phyloP scores from a whole-genome alignment of 2,329 filamentous ascomycete species.

The Ceratocystis colombiana region DNA sequence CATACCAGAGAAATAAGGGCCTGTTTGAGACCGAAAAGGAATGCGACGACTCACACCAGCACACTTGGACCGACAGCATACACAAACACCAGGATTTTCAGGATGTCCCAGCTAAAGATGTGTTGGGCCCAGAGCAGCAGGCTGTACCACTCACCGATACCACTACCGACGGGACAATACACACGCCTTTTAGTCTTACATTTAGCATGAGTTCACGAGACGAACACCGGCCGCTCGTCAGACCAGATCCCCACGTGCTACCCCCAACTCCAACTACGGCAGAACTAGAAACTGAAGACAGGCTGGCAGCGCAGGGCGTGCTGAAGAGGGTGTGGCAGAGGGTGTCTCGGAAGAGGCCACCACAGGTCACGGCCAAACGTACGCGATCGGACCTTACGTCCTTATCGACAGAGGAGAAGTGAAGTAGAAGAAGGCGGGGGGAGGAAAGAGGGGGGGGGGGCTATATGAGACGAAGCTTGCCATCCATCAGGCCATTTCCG shows the following conservation, averaged over 20 bases:
- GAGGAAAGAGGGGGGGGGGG: neutral
- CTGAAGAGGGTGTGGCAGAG: slow-evolving; percentile 3
- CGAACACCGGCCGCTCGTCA: neutral
- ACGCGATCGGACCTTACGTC: neutral
- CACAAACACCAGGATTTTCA: neutral
- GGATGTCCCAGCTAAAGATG: neutral
- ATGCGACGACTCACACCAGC: neutral
- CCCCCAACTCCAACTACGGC: slow-evolving; percentile 3
- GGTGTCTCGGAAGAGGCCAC: neutral
- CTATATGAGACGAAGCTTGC: neutral
- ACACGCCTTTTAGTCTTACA: neutral
- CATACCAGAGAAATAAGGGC: slow-evolving; percentile 7
- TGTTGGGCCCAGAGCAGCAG: neutral
- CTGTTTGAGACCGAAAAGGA: neutral
- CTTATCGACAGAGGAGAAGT: neutral
- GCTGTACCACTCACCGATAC: neutral
- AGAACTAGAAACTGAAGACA: slow-evolving; percentile 1
- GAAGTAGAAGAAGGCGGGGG: neutral
- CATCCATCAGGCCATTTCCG: neutral
- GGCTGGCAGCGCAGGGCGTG: neutral
- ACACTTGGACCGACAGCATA: neutral
- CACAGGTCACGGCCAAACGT: neutral
- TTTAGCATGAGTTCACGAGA: neutral
- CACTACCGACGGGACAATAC: neutral
- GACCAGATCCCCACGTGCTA: neutral